These are phyloP conservation scores for Thelonectria blattea DNA, from an alignment of 2,329 filamentous ascomycete species.

Conservation along the genomic window DNA sequence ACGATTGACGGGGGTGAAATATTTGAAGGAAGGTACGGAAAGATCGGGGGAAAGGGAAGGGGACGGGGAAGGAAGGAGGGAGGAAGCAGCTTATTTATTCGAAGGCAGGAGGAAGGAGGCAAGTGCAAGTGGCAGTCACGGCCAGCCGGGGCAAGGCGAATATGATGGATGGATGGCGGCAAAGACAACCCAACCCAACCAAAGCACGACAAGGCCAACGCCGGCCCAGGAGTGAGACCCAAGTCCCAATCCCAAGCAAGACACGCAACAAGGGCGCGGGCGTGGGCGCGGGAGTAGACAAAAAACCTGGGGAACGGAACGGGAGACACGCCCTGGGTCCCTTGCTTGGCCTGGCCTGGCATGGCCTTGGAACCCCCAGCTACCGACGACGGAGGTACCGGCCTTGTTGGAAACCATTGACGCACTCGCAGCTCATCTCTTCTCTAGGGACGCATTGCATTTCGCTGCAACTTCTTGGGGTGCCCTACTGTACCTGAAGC, in stretches of 20 bases:
- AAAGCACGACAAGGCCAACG: conserved; percentile 19
- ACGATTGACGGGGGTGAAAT: not conserved
- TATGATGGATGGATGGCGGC: conserved; percentile 27
- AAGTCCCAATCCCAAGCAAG: conserved; percentile 1
- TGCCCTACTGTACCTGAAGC: conserved; percentile 12
- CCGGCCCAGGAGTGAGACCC: conserved; percentile 23
- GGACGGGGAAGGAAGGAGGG: conserved; percentile 25
- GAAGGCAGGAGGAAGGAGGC: conserved; percentile 27
- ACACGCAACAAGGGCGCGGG: not conserved
- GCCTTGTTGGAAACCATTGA: conserved; percentile 18
- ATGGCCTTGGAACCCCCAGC: conserved; percentile 2
- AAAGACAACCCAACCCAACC: conserved; percentile 19
- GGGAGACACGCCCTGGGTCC: conserved; percentile 30
- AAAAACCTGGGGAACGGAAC: conserved; percentile 39
- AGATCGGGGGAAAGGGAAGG: conserved; percentile 25
- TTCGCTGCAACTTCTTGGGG: conserved; percentile 4
- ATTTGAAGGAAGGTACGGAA: conserved; percentile 9
- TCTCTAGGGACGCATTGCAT: conserved; percentile 11
- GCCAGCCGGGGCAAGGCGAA: conserved; percentile 29
- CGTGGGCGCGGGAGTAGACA: conserved; percentile 22
- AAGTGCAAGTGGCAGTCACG: conserved; percentile 23
- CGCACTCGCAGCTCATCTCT: conserved; percentile 4
- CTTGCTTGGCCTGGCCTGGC: conserved; percentile 19
- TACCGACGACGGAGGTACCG: conserved; percentile 34
- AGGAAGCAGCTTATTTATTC: conserved; percentile 26